Evolutionary conservation across 345 rosid species (phyloP), one percentile per base, ranked within the genome.

Genomic region (Cardamine chenopodiifolia): DNA sequence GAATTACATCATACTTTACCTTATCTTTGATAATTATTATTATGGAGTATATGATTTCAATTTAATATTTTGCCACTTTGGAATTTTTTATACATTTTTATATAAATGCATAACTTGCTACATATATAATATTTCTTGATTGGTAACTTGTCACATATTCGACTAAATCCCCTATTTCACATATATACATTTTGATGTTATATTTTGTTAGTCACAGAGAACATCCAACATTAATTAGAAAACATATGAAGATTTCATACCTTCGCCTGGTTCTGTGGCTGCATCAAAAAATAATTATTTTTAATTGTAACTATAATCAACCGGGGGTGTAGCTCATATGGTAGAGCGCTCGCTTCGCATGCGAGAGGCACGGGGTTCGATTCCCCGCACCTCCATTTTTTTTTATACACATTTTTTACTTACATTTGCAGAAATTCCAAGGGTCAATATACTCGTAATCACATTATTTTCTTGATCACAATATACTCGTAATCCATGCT

Each of bases 261-360:
- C 3, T 17, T 17, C 35, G 7, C 10, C 37, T 32, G 8, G 37
- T 32, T 32, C 3, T 35, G 12, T 35, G 13, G 15, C 5, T 5
- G 1, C 0, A 2, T 5, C 8, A 12, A 23, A 52, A 23, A 6
- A 2, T 6, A 10, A 6, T 10, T 10, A 4, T 4, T 0, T 50
- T 52, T 11, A 12, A 23, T 2, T 5, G 17, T 26, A 7, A 14
- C 7, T 1, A 44, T n/a, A 7, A 0, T 45, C 20, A 48, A 48
- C 7, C 2, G 25, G 62, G 62, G 62, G 25, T 57, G 76, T 72
- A 72, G 70, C 70, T 72, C 77, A 73, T 73, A 73, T 63, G 76
- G 89, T 85, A 88, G 89, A 90, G 96, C 93, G 87, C 89, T 86
- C 84, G 92, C 90, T 88, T 89, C 87, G 96, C 89, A 89, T 87